These are phyloP conservation scores for Cytidiella melzeri DNA, from an alignment of 768 basidiomycete genomes.

Conservation along the genomic window DNA sequence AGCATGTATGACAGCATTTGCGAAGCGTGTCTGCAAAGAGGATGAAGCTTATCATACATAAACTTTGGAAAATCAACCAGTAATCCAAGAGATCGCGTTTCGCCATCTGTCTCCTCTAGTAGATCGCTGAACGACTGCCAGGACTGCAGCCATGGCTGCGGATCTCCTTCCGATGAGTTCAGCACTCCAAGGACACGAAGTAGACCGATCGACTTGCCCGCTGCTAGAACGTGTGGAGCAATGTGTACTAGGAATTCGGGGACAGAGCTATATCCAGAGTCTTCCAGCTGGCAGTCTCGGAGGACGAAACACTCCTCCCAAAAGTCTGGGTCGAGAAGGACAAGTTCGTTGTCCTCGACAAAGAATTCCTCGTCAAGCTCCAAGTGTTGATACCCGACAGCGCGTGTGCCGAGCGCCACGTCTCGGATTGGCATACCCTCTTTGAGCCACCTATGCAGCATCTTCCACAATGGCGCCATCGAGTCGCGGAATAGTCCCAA, in stretches of 20 bases:
- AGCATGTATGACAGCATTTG: conserved; percentile 50
- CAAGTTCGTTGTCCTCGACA: conserved; percentile 62
- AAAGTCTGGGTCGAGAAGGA: conserved; percentile 59
- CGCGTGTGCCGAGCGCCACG: neutral
- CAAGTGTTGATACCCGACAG: neutral
- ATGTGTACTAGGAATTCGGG: conserved; percentile 61
- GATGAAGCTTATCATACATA: conserved; percentile 59
- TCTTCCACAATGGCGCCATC: conserved; percentile 68
- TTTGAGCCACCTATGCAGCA: conserved; percentile 66
- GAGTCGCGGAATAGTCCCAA: conserved; percentile 55
- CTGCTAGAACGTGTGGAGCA: conserved; percentile 51
- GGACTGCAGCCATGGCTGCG: neutral
- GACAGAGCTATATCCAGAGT: conserved; percentile 20
- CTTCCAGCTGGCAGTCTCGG: conserved; percentile 32
- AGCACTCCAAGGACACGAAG: conserved; percentile 49
- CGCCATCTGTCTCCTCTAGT: neutral
- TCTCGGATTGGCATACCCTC: conserved; percentile 57
- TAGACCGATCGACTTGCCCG: conserved; percentile 75
- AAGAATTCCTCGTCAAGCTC: conserved; percentile 72
- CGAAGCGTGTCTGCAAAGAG: conserved; percentile 48
- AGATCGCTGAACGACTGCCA: conserved; percentile 1
- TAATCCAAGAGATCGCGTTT: conserved; percentile 42
- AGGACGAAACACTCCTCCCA: conserved; percentile 71
- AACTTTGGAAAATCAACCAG: conserved; percentile 54
- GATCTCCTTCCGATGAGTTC: conserved; percentile 8